These are phyloP conservation scores for Corynespora cassiicola DNA, from an alignment of 2,329 filamentous ascomycete genomes.

Conservation along the genomic window DNA sequence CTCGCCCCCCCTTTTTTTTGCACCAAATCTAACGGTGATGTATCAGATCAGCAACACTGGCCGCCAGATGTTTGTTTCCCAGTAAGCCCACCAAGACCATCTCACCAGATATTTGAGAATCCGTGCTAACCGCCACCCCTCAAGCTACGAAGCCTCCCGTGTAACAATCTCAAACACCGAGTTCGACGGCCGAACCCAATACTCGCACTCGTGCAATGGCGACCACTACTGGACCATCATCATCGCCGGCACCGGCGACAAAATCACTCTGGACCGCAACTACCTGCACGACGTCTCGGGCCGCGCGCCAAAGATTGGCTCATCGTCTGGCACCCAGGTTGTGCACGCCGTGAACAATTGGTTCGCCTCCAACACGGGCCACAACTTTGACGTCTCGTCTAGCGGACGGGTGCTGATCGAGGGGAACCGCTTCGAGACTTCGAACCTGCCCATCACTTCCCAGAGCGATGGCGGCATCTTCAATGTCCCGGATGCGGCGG, in stretches of 20 bases:
- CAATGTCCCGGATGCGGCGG: too few species aligned
- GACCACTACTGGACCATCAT: slow-evolving; percentile 58
- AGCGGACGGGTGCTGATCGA: slow-evolving; percentile 43
- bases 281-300: slow-evolving; percentile 55
- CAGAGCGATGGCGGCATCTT: too few species aligned
- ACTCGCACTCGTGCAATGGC: slow-evolving; percentile 52
- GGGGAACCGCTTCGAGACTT: slow-evolving; percentile 54
- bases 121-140: too few species aligned
- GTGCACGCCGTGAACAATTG: slow-evolving; percentile 36
- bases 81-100: too few species aligned
- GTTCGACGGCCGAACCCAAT: slow-evolving; percentile 52
- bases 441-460: slow-evolving; percentile 51
- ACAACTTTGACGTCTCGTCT: slow-evolving; percentile 50
- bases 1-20: too few species aligned
- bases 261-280: slow-evolving; percentile 53
- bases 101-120: too few species aligned
- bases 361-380: slow-evolving; percentile 48
- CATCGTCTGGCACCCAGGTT: slow-evolving; percentile 30
- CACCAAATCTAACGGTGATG: too few species aligned
- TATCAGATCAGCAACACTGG: too few species aligned
- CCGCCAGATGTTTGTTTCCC: too few species aligned
- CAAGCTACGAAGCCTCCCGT: slow-evolving; percentile 38
- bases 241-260: slow-evolving; percentile 48
- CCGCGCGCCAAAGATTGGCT: slow-evolving; percentile 52
- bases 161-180: slow-evolving; percentile 57